These are phyloP conservation scores for Pythium brassicae DNA, from an alignment of 352 stramenopile genomes.

Conservation along the genomic window DNA sequence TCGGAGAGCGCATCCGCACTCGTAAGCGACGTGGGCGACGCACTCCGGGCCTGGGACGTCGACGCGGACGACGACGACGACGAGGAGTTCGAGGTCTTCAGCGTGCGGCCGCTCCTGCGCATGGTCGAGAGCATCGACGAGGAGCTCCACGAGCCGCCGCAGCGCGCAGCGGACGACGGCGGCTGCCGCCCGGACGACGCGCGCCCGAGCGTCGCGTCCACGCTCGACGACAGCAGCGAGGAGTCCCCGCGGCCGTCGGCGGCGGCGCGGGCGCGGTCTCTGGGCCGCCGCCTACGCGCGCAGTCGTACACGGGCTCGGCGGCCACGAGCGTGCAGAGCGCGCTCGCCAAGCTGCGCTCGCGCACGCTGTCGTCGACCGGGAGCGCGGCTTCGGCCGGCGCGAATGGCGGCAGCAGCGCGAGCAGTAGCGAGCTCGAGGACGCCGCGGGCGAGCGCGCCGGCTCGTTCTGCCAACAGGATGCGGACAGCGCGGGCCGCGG, in stretches of 20 bases:
- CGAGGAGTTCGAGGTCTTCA: slow-evolving; percentile 18
- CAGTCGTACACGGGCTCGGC: slow-evolving; percentile 10
- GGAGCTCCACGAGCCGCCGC: slow-evolving; percentile 9
- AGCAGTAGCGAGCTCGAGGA: slow-evolving; percentile 14
- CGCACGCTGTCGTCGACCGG: slow-evolving; percentile 13
- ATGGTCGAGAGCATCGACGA: background rate
- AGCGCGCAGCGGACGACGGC: background rate
- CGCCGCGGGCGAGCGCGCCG: slow-evolving; percentile 51
- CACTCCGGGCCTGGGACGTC: background rate
- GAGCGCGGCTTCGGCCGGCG: background rate
- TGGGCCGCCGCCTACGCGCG: slow-evolving; percentile 6
- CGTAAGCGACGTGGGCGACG: too few species aligned
- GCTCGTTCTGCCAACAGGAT: too few species aligned
- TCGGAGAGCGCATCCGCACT: too few species aligned
- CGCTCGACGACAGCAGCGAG: slow-evolving; percentile 10
- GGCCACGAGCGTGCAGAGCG: slow-evolving; percentile 10
- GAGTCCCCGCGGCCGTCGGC: slow-evolving; percentile 7
- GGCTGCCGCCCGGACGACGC: background rate
- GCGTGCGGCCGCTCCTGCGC: background rate
- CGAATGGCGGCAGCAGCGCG: slow-evolving; percentile 1
- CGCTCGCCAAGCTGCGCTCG: slow-evolving; percentile 12
- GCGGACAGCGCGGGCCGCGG: too few species aligned
- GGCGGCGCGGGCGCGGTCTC: background rate
- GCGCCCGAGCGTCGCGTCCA: slow-evolving; percentile 14
- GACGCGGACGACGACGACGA: slow-evolving; percentile 14